A percentile compares a stretch with the other conserved stretches of the same genome.
Conservation (phyloP, 1,139 yeast genomes). For the Pneumocystis oryctolagi region DNA sequence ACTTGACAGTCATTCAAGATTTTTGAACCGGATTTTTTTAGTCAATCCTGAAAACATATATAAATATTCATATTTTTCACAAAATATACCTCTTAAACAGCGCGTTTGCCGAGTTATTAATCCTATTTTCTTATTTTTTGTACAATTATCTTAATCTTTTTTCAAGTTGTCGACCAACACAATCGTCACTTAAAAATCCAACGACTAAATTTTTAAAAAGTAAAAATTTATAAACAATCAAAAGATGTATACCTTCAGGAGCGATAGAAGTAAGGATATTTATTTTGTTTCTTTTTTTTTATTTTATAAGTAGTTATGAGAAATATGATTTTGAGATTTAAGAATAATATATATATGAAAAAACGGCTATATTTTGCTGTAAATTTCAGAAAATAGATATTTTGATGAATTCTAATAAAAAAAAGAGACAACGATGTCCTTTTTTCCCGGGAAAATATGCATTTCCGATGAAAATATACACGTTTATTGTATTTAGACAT, state of each 20-base stretch:
- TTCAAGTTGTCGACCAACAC: background rate
- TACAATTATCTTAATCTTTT: background rate
- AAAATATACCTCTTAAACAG: background rate
- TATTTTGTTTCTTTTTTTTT: background rate
- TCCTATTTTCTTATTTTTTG: background rate
- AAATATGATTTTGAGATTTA: background rate
- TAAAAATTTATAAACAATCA: background rate
- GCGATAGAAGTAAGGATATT: background rate
- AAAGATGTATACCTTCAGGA: background rate
- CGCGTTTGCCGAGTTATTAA: background rate
- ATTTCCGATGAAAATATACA: background rate
- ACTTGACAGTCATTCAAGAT: background rate
- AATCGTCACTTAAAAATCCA: background rate
- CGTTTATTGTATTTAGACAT: background rate
- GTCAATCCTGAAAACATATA: background rate
- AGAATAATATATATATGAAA: background rate
- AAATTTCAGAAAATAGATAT: background rate
- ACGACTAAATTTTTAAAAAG: background rate
- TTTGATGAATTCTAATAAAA: background rate
- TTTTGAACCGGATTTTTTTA: background rate
- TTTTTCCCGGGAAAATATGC: background rate
- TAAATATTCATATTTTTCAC: background rate
- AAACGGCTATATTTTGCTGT: background rate
- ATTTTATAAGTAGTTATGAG: background rate
- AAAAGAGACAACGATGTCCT: background rate